phyloP scores from a whole-genome alignment of 768 basidiomycete species.

The Sarcodon sp. region DNA sequence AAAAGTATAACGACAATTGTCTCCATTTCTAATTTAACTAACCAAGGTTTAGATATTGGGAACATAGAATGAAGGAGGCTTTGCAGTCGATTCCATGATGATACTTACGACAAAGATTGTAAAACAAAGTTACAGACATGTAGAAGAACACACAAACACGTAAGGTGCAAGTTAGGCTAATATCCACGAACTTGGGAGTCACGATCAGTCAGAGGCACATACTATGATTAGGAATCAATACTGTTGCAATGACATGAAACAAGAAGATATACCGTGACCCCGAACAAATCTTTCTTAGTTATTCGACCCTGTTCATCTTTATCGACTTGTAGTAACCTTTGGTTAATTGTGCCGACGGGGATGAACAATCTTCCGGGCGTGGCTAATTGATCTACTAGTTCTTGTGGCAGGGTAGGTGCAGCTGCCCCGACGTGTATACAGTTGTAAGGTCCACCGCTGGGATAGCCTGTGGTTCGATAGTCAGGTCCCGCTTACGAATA shows the following conservation, averaged over 20 bases:
- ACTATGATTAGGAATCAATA: slow-evolving; percentile 23
- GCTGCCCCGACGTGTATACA: slow-evolving; percentile 95
- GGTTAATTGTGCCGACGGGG: slow-evolving; percentile 57
- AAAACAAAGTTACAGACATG: too few relatives aligned
- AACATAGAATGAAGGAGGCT: too few relatives aligned
- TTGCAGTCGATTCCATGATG: too few relatives aligned
- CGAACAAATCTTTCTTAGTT: slow-evolving; percentile 55
- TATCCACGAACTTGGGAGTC: slow-evolving; percentile 9
- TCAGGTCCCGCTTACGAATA: background rate
- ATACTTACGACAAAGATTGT: too few relatives aligned
- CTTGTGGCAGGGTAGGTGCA: slow-evolving; percentile 55
- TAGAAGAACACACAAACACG: too few relatives aligned
- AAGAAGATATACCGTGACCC: slow-evolving; percentile 45
- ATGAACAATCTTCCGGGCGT: slow-evolving; percentile 82
- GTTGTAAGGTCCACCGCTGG: slow-evolving; percentile 20
- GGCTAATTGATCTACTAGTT: slow-evolving; percentile 69
- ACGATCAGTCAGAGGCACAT: slow-evolving; percentile 58
- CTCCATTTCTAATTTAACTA: too few relatives aligned
- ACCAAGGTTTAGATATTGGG: too few relatives aligned
- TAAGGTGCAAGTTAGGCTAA: too few relatives aligned
- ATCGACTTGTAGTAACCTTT: slow-evolving; percentile 61
- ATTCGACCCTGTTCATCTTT: slow-evolving; percentile 64
- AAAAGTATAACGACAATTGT: too few relatives aligned
- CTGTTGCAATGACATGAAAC: background rate
- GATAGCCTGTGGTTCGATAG: slow-evolving; percentile 6